phyloP scores from a whole-genome alignment of 441 rosid genomes.

The Populus hybrid region DNA sequence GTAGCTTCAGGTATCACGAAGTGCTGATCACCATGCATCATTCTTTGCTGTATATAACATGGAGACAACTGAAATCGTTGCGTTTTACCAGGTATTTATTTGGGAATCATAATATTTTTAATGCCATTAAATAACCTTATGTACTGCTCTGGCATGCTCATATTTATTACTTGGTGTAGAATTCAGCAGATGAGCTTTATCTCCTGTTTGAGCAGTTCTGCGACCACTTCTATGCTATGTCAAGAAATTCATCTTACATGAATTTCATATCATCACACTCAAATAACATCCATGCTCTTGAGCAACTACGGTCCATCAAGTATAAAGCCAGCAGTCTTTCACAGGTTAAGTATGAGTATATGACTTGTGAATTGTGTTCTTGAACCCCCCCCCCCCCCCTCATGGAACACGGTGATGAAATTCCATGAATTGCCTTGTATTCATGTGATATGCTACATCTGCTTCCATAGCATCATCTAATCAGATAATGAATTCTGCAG shows the following conservation, averaged over 20 bases:
- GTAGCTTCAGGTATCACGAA: slow-evolving; percentile 60
- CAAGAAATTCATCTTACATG: slow-evolving; percentile 61
- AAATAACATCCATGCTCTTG: slow-evolving; percentile 69
- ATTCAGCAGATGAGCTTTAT: slow-evolving; percentile 83
- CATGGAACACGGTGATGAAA: no score
- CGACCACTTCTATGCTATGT: slow-evolving; percentile 67
- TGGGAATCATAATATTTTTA: slow-evolving; percentile 6
- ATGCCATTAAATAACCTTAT: background rate
- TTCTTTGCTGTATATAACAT: slow-evolving; percentile 95
- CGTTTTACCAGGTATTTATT: slow-evolving; percentile 78
- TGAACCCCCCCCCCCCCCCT: no score
- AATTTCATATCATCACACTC: slow-evolving; percentile 91
- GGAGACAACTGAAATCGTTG: slow-evolving; percentile 94
- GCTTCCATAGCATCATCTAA: slow-evolving; percentile 15
- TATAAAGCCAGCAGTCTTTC: slow-evolving; percentile 57
- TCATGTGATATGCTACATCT: background rate
- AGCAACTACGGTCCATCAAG: slow-evolving; percentile 68
- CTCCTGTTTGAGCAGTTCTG: slow-evolving; percentile 77
- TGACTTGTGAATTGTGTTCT: slow-evolving; percentile 2
- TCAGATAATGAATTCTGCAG: slow-evolving; percentile 42
- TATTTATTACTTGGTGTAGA: slow-evolving; percentile 44
- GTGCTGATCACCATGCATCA: slow-evolving; percentile 66
- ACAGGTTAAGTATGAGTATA: slow-evolving; percentile 45
- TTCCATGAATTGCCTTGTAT: background rate
- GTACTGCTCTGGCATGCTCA: slow-evolving; percentile 5